Evolutionary conservation across 1,284 basidiomycete genomes (phyloP).

Genomic region (Cystobasidium sp.): DNA sequence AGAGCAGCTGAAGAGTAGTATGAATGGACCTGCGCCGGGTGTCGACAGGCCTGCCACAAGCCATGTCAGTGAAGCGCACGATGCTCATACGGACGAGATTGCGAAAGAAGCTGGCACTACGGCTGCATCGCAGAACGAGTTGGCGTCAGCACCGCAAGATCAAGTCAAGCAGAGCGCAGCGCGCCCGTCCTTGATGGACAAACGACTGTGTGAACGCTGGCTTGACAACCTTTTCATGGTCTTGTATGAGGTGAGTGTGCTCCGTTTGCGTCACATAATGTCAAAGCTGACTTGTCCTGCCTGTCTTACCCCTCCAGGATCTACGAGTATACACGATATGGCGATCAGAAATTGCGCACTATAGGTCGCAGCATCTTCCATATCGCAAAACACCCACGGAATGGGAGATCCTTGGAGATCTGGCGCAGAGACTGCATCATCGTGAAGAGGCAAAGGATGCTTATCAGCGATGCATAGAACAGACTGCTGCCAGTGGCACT

Average conservation of each 20-base stretch:
- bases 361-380: constrained; percentile 94
- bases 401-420: constrained; percentile 97
- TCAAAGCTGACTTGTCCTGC: neutral
- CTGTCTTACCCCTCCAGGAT: constrained; percentile 64
- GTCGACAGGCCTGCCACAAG: constrained; percentile 32
- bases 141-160: constrained; percentile 2
- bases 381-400: constrained; percentile 95
- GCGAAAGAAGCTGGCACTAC: constrained; percentile 26
- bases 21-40: constrained; percentile 36
- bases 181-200: constrained; percentile 80
- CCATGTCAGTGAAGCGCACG: constrained; percentile 21
- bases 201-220: constrained; percentile 96
- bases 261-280: neutral
- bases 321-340: constrained; percentile 99
- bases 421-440: constrained; percentile 88
- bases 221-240: constrained; percentile 99
- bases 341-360: constrained; percentile 97
- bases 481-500: constrained; percentile 50
- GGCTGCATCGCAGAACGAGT: neutral
- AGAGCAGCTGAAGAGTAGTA: constrained; percentile 66
- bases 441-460: constrained; percentile 87
- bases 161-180: constrained; percentile 43
- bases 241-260: constrained; percentile 77
- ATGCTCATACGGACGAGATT: constrained; percentile 16
- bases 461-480: constrained; percentile 89